Evolutionary conservation across 805 yeast genomes (phyloP).

Genomic region (Candida ovalis): DNA sequence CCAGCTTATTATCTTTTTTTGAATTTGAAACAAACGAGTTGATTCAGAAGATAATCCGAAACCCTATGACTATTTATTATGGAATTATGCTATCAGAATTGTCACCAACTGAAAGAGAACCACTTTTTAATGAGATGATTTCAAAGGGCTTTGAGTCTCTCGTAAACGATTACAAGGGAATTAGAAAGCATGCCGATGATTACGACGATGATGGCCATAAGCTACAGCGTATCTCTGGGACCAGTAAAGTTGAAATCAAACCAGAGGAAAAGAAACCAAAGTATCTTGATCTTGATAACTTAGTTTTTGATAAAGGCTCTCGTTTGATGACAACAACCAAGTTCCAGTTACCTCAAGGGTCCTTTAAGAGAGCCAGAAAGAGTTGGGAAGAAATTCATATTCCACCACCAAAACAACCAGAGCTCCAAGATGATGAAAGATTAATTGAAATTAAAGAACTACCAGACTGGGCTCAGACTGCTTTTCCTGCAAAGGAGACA

Average conservation of each 20-base stretch:
- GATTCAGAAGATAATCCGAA: conserved; percentile 45
- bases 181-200: conserved; percentile 11
- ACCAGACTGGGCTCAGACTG: conserved; percentile 80
- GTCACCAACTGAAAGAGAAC: conserved; percentile 29
- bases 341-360: conserved; percentile 76
- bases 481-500: conserved; percentile 68
- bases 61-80: conserved; percentile 32
- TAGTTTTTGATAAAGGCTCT: conserved; percentile 70
- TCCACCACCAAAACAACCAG: conserved; percentile 73
- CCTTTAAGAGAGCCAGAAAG: conserved; percentile 69
- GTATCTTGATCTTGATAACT: conserved; percentile 57
- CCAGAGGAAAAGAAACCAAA: conserved; percentile 34
- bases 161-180: conserved; percentile 38
- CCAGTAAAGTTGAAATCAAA: conserved; percentile 5
- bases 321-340: conserved; percentile 63
- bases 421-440: conserved; percentile 31
- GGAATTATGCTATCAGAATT: conserved; percentile 24
- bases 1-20: conserved; percentile 49
- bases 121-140: conserved; percentile 43
- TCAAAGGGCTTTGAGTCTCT: conserved; percentile 38
- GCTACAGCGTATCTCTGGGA: conserved; percentile 6
- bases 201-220: conserved; percentile 11
- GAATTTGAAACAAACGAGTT: conserved; percentile 48
- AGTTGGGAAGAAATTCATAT: conserved; percentile 84
- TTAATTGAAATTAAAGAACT: conserved; percentile 56